A percentile compares a stretch with the other conserved stretches of the same genome.
Evolutionary conservation across 1,139 yeast genomes (phyloP).

Genomic region (Kodamaea arcana): DNA sequence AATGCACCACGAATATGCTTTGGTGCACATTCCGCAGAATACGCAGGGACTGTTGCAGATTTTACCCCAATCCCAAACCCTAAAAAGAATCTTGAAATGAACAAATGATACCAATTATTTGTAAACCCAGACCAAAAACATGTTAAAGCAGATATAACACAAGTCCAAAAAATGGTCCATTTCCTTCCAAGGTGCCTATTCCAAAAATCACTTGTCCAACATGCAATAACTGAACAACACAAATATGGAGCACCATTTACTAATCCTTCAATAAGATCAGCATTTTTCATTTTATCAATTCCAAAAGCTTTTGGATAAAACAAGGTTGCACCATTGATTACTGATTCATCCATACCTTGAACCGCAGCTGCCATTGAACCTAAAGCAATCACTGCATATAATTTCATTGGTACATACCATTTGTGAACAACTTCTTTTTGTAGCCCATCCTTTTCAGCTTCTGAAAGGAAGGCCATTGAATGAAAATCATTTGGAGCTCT

Average conservation of each 20-base stretch:
- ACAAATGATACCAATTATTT: constrained; percentile 70
- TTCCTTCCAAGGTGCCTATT: constrained; percentile 66
- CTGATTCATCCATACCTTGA: constrained; percentile 92
- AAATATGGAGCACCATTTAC: constrained; percentile 81
- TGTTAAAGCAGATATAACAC: constrained; percentile 59
- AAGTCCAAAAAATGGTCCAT: constrained; percentile 68
- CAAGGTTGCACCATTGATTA: constrained; percentile 77
- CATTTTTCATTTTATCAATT: constrained; percentile 37
- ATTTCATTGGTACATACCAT: constrained; percentile 61
- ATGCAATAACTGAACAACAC: constrained; percentile 64
- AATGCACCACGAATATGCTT: constrained; percentile 72
- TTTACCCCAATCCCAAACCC: constrained; percentile 82
- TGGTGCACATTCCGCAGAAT: constrained; percentile 79
- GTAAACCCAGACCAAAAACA: constrained; percentile 78
- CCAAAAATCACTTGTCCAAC: constrained; percentile 70
- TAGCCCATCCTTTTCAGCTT: constrained; percentile 56
- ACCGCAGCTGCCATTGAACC: constrained; percentile 89
- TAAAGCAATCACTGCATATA: constrained; percentile 62
- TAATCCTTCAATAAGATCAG: constrained; percentile 69
- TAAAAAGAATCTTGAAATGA: constrained; percentile 65
- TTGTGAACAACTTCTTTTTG: constrained; percentile 56
- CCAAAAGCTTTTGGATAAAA: constrained; percentile 56
- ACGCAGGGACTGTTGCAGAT: constrained; percentile 78
- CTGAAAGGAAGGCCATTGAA: constrained; percentile 52
- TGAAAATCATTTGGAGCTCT: constrained; percentile 58